phyloP scores from a whole-genome alignment of 2,329 filamentous ascomycete genomes.

The Cercospora berteroae region DNA sequence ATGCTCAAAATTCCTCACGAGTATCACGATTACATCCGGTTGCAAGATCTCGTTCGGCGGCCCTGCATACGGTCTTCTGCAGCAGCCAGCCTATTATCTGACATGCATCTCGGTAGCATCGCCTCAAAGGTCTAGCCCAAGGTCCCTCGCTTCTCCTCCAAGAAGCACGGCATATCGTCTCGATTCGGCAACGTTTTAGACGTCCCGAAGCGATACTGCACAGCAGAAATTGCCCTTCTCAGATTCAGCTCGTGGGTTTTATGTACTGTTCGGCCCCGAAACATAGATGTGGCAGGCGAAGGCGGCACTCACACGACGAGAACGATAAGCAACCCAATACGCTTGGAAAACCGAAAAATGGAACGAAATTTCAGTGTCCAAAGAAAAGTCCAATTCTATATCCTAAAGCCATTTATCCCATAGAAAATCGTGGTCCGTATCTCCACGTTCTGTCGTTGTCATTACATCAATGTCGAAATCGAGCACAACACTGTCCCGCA shows the following conservation, averaged over 20 bases:
- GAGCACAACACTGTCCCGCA: constrained; percentile 2
- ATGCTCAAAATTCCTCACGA: not conserved
- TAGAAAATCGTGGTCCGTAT: not conserved
- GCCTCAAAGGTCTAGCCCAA: not conserved
- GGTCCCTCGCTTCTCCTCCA: not conserved
- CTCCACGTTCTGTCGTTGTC: not conserved
- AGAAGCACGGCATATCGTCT: not conserved
- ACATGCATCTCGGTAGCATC: not conserved
- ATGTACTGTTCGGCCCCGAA: not conserved
- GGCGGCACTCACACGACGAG: too few relatives aligned
- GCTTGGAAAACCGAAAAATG: not conserved
- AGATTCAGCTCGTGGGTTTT: not conserved
- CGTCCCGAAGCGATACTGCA: not conserved
- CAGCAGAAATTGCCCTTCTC: not conserved
- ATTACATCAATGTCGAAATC: not conserved
- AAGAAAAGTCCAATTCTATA: not conserved
- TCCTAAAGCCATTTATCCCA: not conserved
- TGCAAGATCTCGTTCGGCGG: not conserved
- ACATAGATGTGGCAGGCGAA: too few relatives aligned
- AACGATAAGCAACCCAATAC: not conserved
- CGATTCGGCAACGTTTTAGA: not conserved
- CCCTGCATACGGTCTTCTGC: not conserved
- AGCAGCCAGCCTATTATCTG: not conserved
- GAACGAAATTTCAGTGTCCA: not conserved
- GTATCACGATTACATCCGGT: not conserved